These are phyloP conservation scores for Fistulina hepatica DNA, from an alignment of 1,284 basidiomycete genomes.

Conservation along the genomic window DNA sequence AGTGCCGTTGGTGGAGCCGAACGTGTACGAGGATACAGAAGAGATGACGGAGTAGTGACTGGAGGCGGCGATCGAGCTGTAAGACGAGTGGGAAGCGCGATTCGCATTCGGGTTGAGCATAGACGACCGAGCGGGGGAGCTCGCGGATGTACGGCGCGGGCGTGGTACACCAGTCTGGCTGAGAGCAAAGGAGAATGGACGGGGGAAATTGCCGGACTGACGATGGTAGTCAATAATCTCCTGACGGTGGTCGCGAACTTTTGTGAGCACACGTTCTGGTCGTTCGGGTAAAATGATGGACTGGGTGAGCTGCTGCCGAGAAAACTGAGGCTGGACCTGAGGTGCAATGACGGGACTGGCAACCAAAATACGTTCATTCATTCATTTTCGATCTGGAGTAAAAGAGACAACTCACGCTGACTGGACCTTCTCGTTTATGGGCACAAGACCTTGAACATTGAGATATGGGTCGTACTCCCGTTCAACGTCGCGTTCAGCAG, in stretches of 20 bases:
- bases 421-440: too few relatives aligned
- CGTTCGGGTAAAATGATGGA: conserved; percentile 41
- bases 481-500: too few relatives aligned
- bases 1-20: conserved; percentile 26
- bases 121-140: conserved; percentile 12
- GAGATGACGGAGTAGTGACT: conserved; percentile 34
- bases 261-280: too few relatives aligned
- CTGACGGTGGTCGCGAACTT: conserved; percentile 25
- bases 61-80: conserved; percentile 21
- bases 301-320: conserved; percentile 31
- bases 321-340: too few relatives aligned
- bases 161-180: conserved; percentile 8
- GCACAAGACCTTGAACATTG: too few relatives aligned
- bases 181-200: conserved; percentile 33
- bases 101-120: conserved; percentile 8
- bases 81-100: conserved; percentile 28
- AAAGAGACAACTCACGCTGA: too few relatives aligned
- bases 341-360: too few relatives aligned
- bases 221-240: conserved; percentile 37
- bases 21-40: conserved; percentile 22
- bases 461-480: too few relatives aligned
- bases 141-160: conserved; percentile 13
- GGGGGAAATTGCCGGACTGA: conserved; percentile 36
- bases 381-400: too few relatives aligned
- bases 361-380: too few relatives aligned